A percentile compares a stretch with the other conserved stretches of the same genome.
Conservation (phyloP, 1,284 basidiomycete species). For the Marasmius sp. region DNA sequence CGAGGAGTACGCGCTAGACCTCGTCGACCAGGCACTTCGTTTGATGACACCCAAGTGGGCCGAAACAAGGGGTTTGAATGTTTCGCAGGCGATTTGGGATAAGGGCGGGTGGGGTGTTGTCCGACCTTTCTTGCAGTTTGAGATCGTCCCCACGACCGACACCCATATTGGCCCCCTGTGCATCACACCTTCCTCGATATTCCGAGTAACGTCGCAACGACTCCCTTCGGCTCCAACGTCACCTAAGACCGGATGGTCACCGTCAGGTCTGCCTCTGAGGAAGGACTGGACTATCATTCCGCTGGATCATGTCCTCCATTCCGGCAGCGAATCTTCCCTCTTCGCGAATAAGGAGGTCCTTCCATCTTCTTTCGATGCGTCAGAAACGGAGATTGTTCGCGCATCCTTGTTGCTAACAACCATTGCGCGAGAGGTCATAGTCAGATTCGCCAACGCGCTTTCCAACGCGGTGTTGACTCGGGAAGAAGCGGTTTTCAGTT, state of each 20-base stretch:
- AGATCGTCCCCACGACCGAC: conserved; percentile 24
- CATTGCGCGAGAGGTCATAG: conserved; percentile 41
- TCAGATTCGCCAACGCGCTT: conserved; percentile 40
- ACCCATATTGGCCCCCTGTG: conserved; percentile 46
- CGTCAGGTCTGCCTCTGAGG: conserved; percentile 60
- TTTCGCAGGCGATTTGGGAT: conserved; percentile 48
- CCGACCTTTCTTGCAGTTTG: conserved; percentile 54
- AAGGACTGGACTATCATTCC: conserved; percentile 76
- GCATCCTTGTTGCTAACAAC: conserved; percentile 61
- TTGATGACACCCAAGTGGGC: conserved; percentile 43
- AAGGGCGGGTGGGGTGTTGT: conserved; percentile 50
- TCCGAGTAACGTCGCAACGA: conserved; percentile 51
- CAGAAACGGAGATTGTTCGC: conserved; percentile 78
- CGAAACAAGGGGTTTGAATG: conserved; percentile 31
- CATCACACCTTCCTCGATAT: conserved; percentile 53
- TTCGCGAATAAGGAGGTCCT: conserved; percentile 40
- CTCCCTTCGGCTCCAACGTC: conserved; percentile 36
- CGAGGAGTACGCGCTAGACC: conserved; percentile 47
- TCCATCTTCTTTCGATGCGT: conserved; percentile 76
- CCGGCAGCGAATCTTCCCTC: conserved; percentile 75
- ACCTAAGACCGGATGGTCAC: conserved; percentile 2
- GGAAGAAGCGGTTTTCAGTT: conserved; percentile 67
- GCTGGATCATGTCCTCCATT: conserved; percentile 81
- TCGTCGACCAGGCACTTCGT: conserved; percentile 39
- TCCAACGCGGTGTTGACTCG: conserved; percentile 41